These are phyloP conservation scores for Podila clonocystis DNA, from an alignment of 192 early-diverging fungal genomes.

Conservation along the genomic window DNA sequence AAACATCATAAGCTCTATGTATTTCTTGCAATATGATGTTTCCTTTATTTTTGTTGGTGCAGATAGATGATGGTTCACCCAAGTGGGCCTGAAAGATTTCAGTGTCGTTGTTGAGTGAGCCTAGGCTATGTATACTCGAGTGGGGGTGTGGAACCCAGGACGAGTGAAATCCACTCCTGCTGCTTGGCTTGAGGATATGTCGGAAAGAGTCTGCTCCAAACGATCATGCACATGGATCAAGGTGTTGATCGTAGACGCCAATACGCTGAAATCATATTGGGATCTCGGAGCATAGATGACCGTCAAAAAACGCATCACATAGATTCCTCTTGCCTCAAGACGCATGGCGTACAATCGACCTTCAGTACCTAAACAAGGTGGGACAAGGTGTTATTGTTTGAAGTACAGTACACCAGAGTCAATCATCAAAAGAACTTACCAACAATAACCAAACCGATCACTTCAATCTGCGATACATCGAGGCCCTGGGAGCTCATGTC, in stretches of 20 bases:
- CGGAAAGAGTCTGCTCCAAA: slow-evolving; percentile 3
- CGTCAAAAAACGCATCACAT: neutral
- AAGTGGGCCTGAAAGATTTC: too few species aligned
- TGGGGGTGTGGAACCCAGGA: slow-evolving; percentile 13
- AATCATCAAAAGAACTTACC: slow-evolving; percentile 11
- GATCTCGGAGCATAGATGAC: slow-evolving; percentile 5
- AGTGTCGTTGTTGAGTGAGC: too few species aligned
- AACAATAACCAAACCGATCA: slow-evolving; percentile 13
- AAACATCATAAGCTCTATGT: too few species aligned
- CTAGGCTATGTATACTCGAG: too few species aligned
- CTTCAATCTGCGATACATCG: slow-evolving; percentile 1
- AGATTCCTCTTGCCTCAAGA: slow-evolving; percentile 13
- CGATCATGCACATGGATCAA: slow-evolving; percentile 17
- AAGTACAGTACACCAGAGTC: neutral
- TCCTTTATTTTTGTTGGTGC: too few species aligned
- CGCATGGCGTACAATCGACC: slow-evolving; percentile 14
- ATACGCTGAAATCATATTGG: neutral
- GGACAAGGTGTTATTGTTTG: neutral
- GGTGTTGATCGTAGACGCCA: slow-evolving; percentile 14
- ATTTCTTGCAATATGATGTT: too few species aligned
- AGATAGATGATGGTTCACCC: too few species aligned
- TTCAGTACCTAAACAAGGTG: slow-evolving; percentile 12
- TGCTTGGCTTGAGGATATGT: slow-evolving; percentile 3
- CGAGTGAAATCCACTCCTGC: slow-evolving; percentile 14
- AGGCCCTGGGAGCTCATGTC: slow-evolving; percentile 14